Base-by-base conservation (phyloP, 2,329 filamentous ascomycete species). In the Lachnellula occidentalis region DNA sequence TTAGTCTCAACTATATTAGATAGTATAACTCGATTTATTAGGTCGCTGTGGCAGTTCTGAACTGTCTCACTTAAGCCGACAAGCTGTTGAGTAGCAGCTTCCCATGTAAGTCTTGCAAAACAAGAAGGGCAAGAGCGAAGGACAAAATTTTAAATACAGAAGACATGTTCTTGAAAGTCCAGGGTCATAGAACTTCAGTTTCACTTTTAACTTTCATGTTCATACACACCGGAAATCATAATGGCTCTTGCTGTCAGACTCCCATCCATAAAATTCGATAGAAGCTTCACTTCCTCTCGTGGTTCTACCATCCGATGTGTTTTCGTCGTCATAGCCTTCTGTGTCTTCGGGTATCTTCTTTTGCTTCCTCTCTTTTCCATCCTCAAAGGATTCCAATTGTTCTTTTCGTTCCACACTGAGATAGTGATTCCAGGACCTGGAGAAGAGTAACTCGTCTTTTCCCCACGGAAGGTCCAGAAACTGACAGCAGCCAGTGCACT, bases 371-470 rank as follows among this genome's bases (percentile, higher is more conserved):
- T 43, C 5, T 12, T 43, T 19, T 12, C 41, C 5, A 7, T 43
- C 41, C n/a, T 22, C 21, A 19, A 21, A 31, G 27, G 27, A 31
- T 31, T 43, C 12, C n/a, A 31, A 31, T 31, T 31, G 2, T 19
- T 43, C 41, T 21, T 43, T 22, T 43, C 41, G 2, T 22, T 22
- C 11, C 41, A 19, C n/a, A 19, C 19, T 11, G 41, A 43, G 19
- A 11, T 19, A 12, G 19, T 19, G 19, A 9, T 43, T 22, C 41
- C 41, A 24, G 41, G 41, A 12, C 48, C 43, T 37, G 58, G 58
- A 50, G 59, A 60, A 43, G 60, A 58, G 61, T 61, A 54, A 46
- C 45, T 50, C 21, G 15, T 17, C 24, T 27, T 47, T 3, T n/a
- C n/a, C 22, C 8, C 15, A 27, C 21, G 9, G 5, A 27, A 46